phyloP scores from a whole-genome alignment of 306 rosid species.

The Prunus salicina region DNA sequence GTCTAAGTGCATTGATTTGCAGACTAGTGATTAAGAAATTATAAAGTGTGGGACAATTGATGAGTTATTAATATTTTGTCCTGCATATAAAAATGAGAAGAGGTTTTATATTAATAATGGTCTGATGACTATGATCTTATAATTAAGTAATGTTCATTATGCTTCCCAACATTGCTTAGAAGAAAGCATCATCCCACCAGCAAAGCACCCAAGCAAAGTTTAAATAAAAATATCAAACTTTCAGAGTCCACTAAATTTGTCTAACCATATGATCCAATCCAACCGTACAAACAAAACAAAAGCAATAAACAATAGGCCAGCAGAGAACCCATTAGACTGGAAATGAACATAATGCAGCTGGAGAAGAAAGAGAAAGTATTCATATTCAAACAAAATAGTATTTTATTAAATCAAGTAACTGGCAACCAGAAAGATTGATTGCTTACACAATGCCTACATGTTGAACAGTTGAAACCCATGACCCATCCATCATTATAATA shows the following conservation, averaged over 20 bases:
- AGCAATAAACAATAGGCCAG: not conserved
- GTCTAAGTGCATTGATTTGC: not conserved
- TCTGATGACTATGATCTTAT: not conserved
- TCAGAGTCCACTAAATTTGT: constrained; percentile 13
- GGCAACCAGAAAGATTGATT: not conserved
- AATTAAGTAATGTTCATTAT: not conserved
- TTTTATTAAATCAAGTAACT: constrained; percentile 1
- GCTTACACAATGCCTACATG: not conserved
- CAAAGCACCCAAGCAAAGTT: not conserved
- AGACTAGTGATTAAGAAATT: too few relatives aligned
- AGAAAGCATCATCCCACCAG: not conserved
- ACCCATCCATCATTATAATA: not conserved
- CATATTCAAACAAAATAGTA: not conserved
- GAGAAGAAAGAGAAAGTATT: not conserved
- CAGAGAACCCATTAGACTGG: not conserved
- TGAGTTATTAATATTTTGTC: not conserved
- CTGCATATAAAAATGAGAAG: too few relatives aligned
- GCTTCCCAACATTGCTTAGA: not conserved
- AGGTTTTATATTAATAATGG: too few relatives aligned
- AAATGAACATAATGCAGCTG: not conserved
- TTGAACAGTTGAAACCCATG: not conserved
- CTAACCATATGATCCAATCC: not conserved
- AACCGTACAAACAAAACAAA: not conserved
- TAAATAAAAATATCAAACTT: not conserved
- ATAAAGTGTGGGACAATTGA: not conserved